Base-by-base conservation (phyloP, 257 asterid species). In the Solanum chilense region DNA sequence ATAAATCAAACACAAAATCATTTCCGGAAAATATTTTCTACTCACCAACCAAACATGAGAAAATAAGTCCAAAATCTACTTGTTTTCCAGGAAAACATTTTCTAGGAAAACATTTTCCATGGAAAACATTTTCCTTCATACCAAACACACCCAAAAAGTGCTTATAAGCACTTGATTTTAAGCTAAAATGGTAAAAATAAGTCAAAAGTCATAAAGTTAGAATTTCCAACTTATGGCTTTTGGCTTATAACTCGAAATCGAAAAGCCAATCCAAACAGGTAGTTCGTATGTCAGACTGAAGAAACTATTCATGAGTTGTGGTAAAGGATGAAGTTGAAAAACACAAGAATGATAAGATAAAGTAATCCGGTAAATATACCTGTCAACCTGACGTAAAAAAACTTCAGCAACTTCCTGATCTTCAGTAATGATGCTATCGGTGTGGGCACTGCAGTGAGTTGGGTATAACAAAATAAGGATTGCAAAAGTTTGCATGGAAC, bases 401-500 rank as follows among this genome's bases (percentile, higher is more conserved):
- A 91, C 60, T 86, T 95, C 94, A n/a, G 98, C 98, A 83, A 90
- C 93, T 80, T 94, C 97, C 6, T 74, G 77, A 86, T 95, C 98
- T 89, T 97, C 97, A 18, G 99, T 89, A 49, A 97, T 87, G 29
- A 97, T 93, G 96, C 96, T 87, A 82, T 97, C 99, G 29, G 99
- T 95, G 86, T 97, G 99, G 29, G 95, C 94, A 87, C 99, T 97
- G 97, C 89, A 91, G 20, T 27, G 87, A 74, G 41, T 80, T 80
- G 29, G 44, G 85, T 80, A 47, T 27, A 47, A 47, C 13, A 41
- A 80, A 47, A 80, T 80, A 80, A 80, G 85, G 85, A 80, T 47
- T 10, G 69, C 69, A 80, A 80, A 49, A 47, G 42, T 80, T 47
- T 80, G 69, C 85, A 80, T 27, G 39, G 66, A 47, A 47, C 25